These are phyloP conservation scores for Colletotrichum gloeosporioides DNA, from an alignment of 2,329 filamentous ascomycete genomes.

Conservation along the genomic window DNA sequence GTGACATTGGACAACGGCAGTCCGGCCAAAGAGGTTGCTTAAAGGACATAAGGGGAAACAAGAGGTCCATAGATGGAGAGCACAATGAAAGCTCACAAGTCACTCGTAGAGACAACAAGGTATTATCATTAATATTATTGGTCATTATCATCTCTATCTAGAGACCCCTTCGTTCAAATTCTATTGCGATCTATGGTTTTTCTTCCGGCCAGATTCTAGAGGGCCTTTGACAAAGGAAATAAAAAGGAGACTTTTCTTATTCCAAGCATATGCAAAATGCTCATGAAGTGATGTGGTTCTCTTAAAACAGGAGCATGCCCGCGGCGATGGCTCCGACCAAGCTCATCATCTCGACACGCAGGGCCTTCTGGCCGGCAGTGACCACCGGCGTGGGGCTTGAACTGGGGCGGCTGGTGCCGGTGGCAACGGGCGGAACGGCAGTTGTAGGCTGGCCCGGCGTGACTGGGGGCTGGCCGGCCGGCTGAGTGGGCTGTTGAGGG, in stretches of 20 bases:
- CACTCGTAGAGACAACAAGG: background rate
- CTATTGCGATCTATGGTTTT: background rate
- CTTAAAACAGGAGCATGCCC: background rate
- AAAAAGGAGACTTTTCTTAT: background rate
- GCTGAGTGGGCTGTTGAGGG: background rate
- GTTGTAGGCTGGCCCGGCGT: background rate
- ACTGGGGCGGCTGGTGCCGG: background rate
- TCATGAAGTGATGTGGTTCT: background rate
- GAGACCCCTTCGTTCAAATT: background rate
- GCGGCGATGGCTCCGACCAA: background rate
- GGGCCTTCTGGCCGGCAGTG: background rate
- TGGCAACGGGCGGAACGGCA: background rate
- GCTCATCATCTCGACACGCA: background rate
- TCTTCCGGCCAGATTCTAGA: background rate
- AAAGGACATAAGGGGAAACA: background rate
- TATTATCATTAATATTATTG: background rate
- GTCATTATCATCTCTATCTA: background rate
- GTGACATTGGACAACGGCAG: no score
- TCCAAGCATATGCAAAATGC: background rate
- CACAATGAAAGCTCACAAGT: background rate
- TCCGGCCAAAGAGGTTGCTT: background rate
- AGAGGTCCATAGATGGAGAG: background rate
- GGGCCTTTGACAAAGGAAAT: background rate
- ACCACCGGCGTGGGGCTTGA: background rate
- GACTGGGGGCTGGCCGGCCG: background rate